A percentile compares a stretch with the other conserved stretches of the same genome.
Conservation (phyloP, 139 green algal species). For the Chlorella vulgaris region DNA sequence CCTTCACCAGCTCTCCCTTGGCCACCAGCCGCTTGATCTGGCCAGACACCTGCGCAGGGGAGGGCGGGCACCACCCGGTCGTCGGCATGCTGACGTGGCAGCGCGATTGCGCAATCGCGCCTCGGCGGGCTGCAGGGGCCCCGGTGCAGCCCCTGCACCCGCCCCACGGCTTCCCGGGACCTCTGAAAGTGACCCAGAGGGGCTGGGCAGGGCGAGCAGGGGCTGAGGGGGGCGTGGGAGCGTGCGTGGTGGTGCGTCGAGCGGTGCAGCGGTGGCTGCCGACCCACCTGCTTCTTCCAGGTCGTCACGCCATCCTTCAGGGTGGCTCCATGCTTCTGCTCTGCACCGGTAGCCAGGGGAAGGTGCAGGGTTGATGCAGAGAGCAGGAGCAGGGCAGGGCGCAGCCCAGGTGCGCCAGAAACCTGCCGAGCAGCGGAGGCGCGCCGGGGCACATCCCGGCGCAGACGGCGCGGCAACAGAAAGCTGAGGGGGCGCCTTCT, state of each 20-base stretch:
- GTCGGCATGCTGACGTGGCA: too few relatives aligned
- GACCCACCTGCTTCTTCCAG: conserved; percentile 60
- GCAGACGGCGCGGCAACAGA: neutral
- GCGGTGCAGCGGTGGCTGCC: neutral
- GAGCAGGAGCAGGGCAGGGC: neutral
- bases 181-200: neutral
- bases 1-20: conserved; percentile 71
- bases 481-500: neutral
- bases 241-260: neutral
- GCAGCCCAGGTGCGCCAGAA: neutral
- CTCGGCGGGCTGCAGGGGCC: neutral
- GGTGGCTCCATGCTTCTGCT: conserved; percentile 49
- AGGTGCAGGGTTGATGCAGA: neutral
- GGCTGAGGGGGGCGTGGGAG: neutral
- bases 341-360: conserved; percentile 48
- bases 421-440: neutral
- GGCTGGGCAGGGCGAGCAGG: neutral
- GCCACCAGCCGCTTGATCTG: conserved; percentile 59
- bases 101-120: neutral
- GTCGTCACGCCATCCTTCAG: conserved; percentile 38
- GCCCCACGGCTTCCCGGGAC: too few relatives aligned
- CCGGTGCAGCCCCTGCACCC: too few relatives aligned
- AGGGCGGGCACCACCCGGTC: neutral
- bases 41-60: conserved; percentile 32
- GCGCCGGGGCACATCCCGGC: neutral